A percentile compares a stretch with the other conserved stretches of the same genome.
Conservation (phyloP, 2,329 filamentous ascomycete species). For the Myriosclerotinia curreyana region DNA sequence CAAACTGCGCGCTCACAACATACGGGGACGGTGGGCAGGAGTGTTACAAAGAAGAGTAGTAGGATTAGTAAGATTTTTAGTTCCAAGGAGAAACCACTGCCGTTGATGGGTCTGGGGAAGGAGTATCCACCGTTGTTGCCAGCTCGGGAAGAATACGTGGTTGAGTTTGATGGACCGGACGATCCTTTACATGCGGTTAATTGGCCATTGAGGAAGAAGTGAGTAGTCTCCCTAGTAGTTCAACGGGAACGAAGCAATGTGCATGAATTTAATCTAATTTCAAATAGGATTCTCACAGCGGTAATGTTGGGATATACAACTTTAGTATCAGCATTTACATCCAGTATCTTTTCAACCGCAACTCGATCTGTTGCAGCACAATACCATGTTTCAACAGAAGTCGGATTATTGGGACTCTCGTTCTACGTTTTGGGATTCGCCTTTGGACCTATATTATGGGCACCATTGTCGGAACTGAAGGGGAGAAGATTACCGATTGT, state of each 20-base stretch:
- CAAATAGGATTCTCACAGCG: conserved; percentile 55
- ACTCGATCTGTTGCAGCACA: conserved; percentile 54
- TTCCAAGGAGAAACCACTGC: conserved; percentile 52
- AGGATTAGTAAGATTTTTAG: conserved; percentile 45
- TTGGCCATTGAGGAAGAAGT: conserved; percentile 79
- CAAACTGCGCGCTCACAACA: conserved; percentile 70
- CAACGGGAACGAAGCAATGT: conserved; percentile 31
- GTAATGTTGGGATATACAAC: conserved; percentile 72
- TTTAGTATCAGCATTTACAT: conserved; percentile 67
- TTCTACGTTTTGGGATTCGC: conserved; percentile 72
- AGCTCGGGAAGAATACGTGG: conserved; percentile 72
- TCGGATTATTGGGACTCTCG: conserved; percentile 63
- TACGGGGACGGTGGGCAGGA: conserved; percentile 64
- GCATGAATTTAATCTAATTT: conserved; percentile 31
- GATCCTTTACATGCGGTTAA: conserved; percentile 87
- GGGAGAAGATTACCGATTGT: conserved; percentile 63
- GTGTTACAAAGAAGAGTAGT: conserved; percentile 41
- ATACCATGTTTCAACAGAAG: conserved; percentile 60
- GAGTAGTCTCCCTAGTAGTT: conserved; percentile 37
- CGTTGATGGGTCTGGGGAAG: conserved; percentile 71
- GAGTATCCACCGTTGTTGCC: conserved; percentile 68
- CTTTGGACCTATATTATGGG: conserved; percentile 68
- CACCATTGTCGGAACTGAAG: conserved; percentile 68
- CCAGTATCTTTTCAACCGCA: conserved; percentile 71
- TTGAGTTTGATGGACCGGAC: conserved; percentile 79